phyloP scores from a whole-genome alignment of 805 yeast genomes.

The Crinitomyces ghanaensis region DNA sequence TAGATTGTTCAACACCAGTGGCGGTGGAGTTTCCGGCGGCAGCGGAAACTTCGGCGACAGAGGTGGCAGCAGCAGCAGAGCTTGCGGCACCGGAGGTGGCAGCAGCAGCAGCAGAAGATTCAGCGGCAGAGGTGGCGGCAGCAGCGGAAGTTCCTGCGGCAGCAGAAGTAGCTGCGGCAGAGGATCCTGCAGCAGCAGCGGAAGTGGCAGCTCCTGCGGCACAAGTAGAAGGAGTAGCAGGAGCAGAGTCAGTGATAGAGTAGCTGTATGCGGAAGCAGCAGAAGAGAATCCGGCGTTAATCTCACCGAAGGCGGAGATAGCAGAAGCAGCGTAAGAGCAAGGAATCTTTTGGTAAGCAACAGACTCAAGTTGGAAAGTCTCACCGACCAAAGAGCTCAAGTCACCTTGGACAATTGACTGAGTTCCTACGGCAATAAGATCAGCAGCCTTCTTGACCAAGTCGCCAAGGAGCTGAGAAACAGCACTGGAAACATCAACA shows the following conservation, averaged over 20 bases:
- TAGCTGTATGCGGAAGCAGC: constrained; percentile 9
- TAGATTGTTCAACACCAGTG: constrained; percentile 4
- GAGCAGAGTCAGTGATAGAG: constrained; percentile 5
- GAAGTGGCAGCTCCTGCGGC: constrained; percentile 5
- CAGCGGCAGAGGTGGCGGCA: constrained; percentile 4
- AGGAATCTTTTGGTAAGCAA: constrained; percentile 12
- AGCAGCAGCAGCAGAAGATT: constrained; percentile 3
- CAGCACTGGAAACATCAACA: constrained; percentile 9
- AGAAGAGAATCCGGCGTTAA: constrained; percentile 6
- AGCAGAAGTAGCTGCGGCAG: constrained; percentile 9
- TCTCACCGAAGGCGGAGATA: constrained; percentile 8
- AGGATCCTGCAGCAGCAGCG: constrained; percentile 12
- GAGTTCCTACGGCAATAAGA: constrained; percentile 16
- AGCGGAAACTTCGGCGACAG: not conserved
- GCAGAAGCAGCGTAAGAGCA: constrained; percentile 10
- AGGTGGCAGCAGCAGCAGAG: constrained; percentile 3
- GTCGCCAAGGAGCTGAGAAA: constrained; percentile 14
- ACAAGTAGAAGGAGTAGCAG: constrained; percentile 7
- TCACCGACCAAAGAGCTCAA: constrained; percentile 14
- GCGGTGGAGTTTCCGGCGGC: constrained; percentile 2
- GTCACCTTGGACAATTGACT: constrained; percentile 16
- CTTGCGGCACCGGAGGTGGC: not conserved
- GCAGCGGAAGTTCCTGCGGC: constrained; percentile 3
- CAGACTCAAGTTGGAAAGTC: constrained; percentile 15
- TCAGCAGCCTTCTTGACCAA: constrained; percentile 17